A percentile compares a stretch with the other conserved stretches of the same genome.
phyloP scores from a whole-genome alignment of 2,329 filamentous ascomycete species.

The Helminthosporium solani region DNA sequence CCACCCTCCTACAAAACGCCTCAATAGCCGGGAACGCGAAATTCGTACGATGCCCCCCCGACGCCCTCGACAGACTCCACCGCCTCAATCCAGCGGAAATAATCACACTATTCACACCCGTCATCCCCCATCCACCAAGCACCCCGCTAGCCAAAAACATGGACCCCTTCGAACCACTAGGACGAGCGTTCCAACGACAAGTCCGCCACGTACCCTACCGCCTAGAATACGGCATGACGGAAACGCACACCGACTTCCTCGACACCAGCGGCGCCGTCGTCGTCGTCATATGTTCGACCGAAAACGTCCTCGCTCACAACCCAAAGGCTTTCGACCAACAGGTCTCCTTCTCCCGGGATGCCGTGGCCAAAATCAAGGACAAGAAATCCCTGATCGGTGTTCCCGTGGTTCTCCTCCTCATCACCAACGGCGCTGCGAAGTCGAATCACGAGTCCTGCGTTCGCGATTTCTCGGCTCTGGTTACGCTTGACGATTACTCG shows the following conservation, averaged over 20 bases:
- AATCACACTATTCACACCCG: constrained; percentile 52
- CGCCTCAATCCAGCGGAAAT: constrained; percentile 41
- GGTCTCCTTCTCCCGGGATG: constrained; percentile 28
- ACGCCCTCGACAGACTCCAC: constrained; percentile 29
- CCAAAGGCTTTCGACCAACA: constrained; percentile 32
- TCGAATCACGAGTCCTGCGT: constrained; percentile 23
- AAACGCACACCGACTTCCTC: constrained; percentile 64
- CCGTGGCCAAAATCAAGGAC: constrained; percentile 16
- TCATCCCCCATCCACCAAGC: constrained; percentile 52
- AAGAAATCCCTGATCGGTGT: constrained; percentile 17
- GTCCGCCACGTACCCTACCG: constrained; percentile 74
- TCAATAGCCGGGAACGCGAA: constrained; percentile 20
- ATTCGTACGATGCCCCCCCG: constrained; percentile 28
- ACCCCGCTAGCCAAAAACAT: constrained; percentile 43
- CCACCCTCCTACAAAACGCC: constrained; percentile 15
- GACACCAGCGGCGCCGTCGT: constrained; percentile 60
- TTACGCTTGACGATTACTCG: constrained; percentile 32
- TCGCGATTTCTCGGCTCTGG: constrained; percentile 28
- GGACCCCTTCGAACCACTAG: constrained; percentile 74
- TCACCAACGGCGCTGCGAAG: constrained; percentile 18
- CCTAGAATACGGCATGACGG: constrained; percentile 62
- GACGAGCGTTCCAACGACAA: constrained; percentile 60
- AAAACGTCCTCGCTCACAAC: constrained; percentile 27
- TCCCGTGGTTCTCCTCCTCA: constrained; percentile 30
- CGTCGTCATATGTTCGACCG: constrained; percentile 52